These are phyloP conservation scores for Ephemerocybe angulata DNA, from an alignment of 768 basidiomycete genomes.

Conservation along the genomic window DNA sequence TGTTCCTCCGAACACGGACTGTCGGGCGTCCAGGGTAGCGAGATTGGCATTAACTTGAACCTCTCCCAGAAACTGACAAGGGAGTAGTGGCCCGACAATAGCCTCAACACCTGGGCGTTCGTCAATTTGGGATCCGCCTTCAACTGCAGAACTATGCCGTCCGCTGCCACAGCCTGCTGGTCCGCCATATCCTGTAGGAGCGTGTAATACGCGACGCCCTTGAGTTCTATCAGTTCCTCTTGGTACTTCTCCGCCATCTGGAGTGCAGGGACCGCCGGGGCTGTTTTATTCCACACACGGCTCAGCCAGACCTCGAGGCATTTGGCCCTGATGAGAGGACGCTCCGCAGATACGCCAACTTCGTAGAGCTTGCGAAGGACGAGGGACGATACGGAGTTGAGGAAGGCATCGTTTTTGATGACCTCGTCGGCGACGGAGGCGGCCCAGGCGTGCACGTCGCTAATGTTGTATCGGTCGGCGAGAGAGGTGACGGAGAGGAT, in stretches of 20 bases:
- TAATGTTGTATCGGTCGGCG: constrained; percentile 47
- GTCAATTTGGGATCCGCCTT: constrained; percentile 33
- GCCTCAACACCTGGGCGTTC: constrained; percentile 32
- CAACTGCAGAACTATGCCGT: constrained; percentile 28
- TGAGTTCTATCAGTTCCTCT: constrained; percentile 20
- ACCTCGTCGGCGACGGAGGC: constrained; percentile 30
- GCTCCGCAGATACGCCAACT: constrained; percentile 21
- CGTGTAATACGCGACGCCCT: constrained; percentile 37
- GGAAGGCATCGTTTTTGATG: constrained; percentile 23
- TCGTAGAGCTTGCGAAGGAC: constrained; percentile 30
- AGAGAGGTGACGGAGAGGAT: constrained; percentile 44
- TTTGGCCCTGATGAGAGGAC: constrained; percentile 11
- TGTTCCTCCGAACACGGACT: constrained; percentile 19
- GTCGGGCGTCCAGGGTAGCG: constrained; percentile 20
- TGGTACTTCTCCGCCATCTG: constrained; percentile 31
- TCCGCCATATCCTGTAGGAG: constrained; percentile 35
- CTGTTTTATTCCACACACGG: constrained; percentile 27
- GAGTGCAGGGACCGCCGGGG: constrained; percentile 37
- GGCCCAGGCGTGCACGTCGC: constrained; percentile 43
- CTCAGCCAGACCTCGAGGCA: constrained; percentile 26
- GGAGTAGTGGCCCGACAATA: constrained; percentile 35
- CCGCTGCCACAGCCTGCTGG: constrained; percentile 21
- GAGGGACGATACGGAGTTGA: constrained; percentile 33
- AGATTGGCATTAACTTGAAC: constrained; percentile 25
- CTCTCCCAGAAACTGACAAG: constrained; percentile 36